phyloP scores from a whole-genome alignment of 352 stramenopile species.

The Phytophthora idaei region DNA sequence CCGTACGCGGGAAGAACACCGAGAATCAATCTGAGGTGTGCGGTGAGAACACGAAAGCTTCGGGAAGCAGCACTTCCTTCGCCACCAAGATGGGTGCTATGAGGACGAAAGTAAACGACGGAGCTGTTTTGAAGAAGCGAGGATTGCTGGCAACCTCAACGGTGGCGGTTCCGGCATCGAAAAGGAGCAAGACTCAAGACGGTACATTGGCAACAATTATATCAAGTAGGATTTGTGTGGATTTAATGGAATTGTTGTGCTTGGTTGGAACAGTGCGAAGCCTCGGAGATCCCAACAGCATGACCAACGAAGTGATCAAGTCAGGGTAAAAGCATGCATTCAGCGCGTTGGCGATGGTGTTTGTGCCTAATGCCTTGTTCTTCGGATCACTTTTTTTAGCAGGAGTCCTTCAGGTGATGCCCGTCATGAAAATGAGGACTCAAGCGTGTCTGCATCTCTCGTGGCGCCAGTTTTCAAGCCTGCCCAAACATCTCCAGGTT shows the following conservation, averaged over 20 bases:
- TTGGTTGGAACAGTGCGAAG: conserved; percentile 2
- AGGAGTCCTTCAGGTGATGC: conserved; percentile 6
- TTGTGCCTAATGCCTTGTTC: conserved; percentile 1
- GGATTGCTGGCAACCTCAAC: conserved; percentile 13
- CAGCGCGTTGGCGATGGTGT: not conserved
- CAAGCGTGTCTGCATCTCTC: not conserved
- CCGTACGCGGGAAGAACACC: conserved; percentile 2
- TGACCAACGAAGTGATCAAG: not conserved
- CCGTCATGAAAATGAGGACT: conserved; percentile 2
- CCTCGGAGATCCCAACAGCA: not conserved
- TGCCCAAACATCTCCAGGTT: not conserved
- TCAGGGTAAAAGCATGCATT: conserved; percentile 16
- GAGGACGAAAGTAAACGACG: conserved; percentile 11
- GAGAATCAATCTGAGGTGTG: conserved; percentile 5
- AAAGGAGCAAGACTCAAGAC: conserved; percentile 25
- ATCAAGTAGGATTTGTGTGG: conserved; percentile 4
- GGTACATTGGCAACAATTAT: conserved; percentile 16
- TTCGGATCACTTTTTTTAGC: not conserved
- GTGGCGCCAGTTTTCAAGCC: not conserved
- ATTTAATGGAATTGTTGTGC: conserved; percentile 11
- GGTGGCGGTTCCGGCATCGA: conserved; percentile 13
- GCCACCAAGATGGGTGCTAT: conserved; percentile 2
- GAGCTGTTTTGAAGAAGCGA: conserved; percentile 27
- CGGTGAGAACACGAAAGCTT: conserved; percentile 3
- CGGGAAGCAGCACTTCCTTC: conserved; percentile 6